Conservation (phyloP, 306 rosid species). For the Vicia villosa region DNA sequence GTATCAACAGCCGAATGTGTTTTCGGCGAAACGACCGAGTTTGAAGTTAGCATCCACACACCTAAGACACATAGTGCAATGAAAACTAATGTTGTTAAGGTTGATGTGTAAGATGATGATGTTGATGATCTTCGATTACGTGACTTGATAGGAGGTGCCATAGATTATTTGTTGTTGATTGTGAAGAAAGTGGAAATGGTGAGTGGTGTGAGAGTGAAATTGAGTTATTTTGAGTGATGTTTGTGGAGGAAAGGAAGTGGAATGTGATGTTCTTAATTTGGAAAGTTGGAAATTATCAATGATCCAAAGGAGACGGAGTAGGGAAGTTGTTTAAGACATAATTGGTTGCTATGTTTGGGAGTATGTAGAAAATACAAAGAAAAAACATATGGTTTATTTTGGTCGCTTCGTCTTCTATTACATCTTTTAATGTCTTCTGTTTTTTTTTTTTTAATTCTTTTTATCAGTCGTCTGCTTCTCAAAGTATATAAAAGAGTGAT, state of each 20-base stretch:
- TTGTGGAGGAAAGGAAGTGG: slow-evolving; percentile 17
- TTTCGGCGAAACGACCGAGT: slow-evolving; percentile 40
- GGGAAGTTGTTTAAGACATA: slow-evolving; percentile 44
- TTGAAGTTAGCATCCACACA: slow-evolving; percentile 69
- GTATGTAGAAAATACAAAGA: background rate
- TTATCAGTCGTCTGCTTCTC: background rate
- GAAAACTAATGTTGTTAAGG: slow-evolving; percentile 58
- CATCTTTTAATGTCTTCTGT: background rate
- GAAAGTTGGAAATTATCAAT: slow-evolving; percentile 50
- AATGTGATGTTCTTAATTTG: slow-evolving; percentile 33
- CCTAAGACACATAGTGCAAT: slow-evolving; percentile 65
- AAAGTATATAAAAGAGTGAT: too few species aligned
- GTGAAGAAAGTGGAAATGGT: slow-evolving; percentile 35
- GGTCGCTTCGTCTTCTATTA: background rate
- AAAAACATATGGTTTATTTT: background rate
- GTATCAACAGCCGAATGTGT: slow-evolving; percentile 21
- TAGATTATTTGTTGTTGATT: slow-evolving; percentile 26
- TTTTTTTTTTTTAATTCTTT: too few species aligned
- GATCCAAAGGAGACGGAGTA: slow-evolving; percentile 82
- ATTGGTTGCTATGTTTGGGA: slow-evolving; percentile 3
- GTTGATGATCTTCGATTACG: slow-evolving; percentile 59
- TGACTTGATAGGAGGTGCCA: slow-evolving; percentile 61
- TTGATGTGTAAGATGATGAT: slow-evolving; percentile 61
- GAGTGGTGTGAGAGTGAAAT: slow-evolving; percentile 27
- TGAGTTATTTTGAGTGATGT: background rate